A percentile compares a stretch with the other conserved stretches of the same genome.
Evolutionary conservation across 345 rosid genomes (phyloP).

Genomic region (Crucihimalaya himalaica): DNA sequence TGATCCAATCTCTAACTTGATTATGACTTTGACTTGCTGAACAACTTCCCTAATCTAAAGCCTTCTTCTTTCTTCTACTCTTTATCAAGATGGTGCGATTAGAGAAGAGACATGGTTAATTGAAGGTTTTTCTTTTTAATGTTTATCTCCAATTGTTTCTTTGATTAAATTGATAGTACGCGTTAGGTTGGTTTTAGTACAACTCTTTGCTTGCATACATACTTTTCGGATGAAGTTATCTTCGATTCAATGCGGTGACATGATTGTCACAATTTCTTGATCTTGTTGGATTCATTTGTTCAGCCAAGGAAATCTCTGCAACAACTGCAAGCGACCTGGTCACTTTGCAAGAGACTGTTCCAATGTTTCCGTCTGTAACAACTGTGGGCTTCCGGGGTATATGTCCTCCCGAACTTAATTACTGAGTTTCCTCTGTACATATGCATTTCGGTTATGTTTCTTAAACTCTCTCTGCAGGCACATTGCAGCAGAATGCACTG

Average conservation of each 20-base stretch:
- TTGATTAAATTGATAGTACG: background rate
- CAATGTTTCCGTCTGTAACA: conserved; percentile 95
- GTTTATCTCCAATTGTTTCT: background rate
- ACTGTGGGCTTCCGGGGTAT: conserved; percentile 97
- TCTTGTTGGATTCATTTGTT: conserved; percentile 29
- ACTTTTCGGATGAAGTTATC: background rate
- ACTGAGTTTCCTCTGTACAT: background rate
- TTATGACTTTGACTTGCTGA: background rate
- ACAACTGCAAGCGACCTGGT: conserved; percentile 96
- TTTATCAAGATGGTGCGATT: background rate
- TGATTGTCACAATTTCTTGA: conserved; percentile 15
- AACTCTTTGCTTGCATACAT: conserved; percentile 8
- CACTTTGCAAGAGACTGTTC: conserved; percentile 97
- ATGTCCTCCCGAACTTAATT: background rate
- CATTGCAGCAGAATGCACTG: conserved; percentile 91
- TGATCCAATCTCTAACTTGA: background rate
- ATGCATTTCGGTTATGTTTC: background rate
- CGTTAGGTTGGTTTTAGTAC: conserved; percentile 4
- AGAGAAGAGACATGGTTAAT: background rate
- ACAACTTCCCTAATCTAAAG: background rate
- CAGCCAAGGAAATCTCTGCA: conserved; percentile 93
- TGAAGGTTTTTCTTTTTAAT: background rate
- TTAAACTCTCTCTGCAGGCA: conserved; percentile 56
- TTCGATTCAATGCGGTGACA: background rate
- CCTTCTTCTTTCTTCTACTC: conserved; percentile 10